Evolutionary conservation across 2,329 filamentous ascomycete genomes (phyloP), one percentile per base, ranked within the genome.

Genomic region (Xylaria sp.): DNA sequence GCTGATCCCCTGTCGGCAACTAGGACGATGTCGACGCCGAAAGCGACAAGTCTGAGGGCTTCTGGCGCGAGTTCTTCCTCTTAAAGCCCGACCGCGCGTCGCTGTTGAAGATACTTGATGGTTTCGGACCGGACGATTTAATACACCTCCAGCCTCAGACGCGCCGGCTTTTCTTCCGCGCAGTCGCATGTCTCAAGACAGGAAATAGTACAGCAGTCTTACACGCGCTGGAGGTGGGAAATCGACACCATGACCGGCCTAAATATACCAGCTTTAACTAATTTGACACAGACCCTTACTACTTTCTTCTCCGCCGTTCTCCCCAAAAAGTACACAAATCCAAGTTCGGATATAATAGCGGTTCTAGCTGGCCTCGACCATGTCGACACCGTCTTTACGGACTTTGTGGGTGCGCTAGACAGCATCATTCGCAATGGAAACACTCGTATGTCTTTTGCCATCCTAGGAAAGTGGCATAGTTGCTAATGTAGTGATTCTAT

Each of bases 31-130:
- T 69, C 72, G 87, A 90, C 64, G 87, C 92, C 69, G 87, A 89
- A 68, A 81, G 84, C 61, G 91, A 94, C 33, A 91, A 91, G 71
- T 88, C 93, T 0, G 94, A 97, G 69, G 95, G 94, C 52, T 99
- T 98, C 83, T 99, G 96, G 96, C 88, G 89, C 73, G 96, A 98
- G 81, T 94, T 99, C 82, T 99, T 99, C 80, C 87, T 99, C 46
- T 86, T 98, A 67, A 90, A 90, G 71, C 94, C 95, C 25, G 94
- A 98, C 78, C 86, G 89, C 64, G 80, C 85, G 4, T 87, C 89
- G 58, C 83, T 99, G 72, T 88, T 89, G 78, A 83, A 83, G 59
- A 87, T 94, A 57, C 83, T 99, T 70, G 88, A 90, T 71, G 84
- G 86, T n/a, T 83, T 96, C 49, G 86, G 88, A 61, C 88, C 94